Base-by-base conservation (phyloP, 805 yeast species). In the Nakazawaea holstii region DNA sequence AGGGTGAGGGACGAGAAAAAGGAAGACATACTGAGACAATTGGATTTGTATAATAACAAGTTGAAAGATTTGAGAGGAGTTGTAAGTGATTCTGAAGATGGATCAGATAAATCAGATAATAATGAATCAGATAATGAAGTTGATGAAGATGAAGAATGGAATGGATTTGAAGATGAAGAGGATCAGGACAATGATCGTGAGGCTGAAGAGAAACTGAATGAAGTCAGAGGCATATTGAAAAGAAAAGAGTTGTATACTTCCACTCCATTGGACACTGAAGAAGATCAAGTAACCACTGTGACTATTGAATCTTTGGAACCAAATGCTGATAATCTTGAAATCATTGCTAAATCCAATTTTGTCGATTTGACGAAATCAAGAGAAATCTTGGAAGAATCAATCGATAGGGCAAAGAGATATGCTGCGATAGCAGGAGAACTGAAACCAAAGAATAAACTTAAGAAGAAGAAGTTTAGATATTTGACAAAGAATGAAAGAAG, bases 391-490 rank as follows among this genome's bases (percentile, higher is more conserved):
- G 81, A 85, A 39, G 76, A 80, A 51, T 83, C 95, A 44, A 80
- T 92, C 43, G 74, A 78, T 43, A 74, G 87, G 59, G 97, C 97
- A 1, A 80, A 84, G 56, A 80, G 87, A 60, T 90, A 92, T 58
- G 97, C 96, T 1, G 78, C 77, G 53, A 62, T 79, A 53, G 66
- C 58, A 48, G 53, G 59, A 46, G 60, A 58, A 31, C 57, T 58
- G 9, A 54, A 57, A 39, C 54, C 55, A 26, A 58, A 58, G 52
- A 53, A 53, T 50, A 66, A 65, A 48, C 66, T 62, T 52, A 77
- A 73, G 66, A 84, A 84, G 76, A 84, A 81, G 74, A 91, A 91
- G 74, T 90, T 90, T 60, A 80, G 97, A 67, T 92, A 91, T 57
- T 73, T 91, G 63, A 79, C 94, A 43, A 88, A 89, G 64, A 67